Base-by-base conservation (phyloP, 352 stramenopile species). In the Phytophthora hibernalis region DNA sequence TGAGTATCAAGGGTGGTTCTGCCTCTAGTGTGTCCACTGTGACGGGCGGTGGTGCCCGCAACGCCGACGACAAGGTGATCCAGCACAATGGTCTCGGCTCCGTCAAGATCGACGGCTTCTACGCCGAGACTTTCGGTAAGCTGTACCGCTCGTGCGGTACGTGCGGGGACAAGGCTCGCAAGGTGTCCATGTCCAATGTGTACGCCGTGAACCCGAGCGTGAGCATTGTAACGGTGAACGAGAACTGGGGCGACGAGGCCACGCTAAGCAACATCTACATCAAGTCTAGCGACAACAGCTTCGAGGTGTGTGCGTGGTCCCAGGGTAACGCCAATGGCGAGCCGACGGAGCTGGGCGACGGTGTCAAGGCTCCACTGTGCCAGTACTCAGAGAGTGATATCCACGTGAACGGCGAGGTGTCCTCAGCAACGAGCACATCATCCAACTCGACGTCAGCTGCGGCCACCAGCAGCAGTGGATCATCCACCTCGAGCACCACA, bases 1-100 rank as follows among this genome's bases (percentile, higher is more conserved):
- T 80, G 22, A 74, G 61, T 10, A 70, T 83, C 71, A 85, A 83
- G 60, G 69, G 69, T 37, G 77, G 77, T 9, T 69, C 65, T 1
- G 68, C 65, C 1, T 69, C 45, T 2, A 79, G 63, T 22, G 62
- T 84, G 3, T 72, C 70, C 0, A 70, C 55, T 2, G 65, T 84
- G 9, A 66, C 68, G 3, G 77, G 75, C 33, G 74, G 77, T 15
- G 77, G 77, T 28, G 77, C 77, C 1, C 71, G 67, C n/a, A 62
- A 74, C 20, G 77, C 74, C 16, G 74, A 83, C 28, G 77, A 85
- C 77, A 38, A 40, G 33, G 33, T 40, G 2, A 40, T 40, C 12
- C 33, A 40, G 15, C 33, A 40, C 33, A 40, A 40, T 5, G 33
- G 33, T 16, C 12, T 18, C 2, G 33, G 33, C 15, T 18, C 33